Evolutionary conservation across 768 basidiomycete genomes (phyloP).

Genomic region (Hericium coralloides): DNA sequence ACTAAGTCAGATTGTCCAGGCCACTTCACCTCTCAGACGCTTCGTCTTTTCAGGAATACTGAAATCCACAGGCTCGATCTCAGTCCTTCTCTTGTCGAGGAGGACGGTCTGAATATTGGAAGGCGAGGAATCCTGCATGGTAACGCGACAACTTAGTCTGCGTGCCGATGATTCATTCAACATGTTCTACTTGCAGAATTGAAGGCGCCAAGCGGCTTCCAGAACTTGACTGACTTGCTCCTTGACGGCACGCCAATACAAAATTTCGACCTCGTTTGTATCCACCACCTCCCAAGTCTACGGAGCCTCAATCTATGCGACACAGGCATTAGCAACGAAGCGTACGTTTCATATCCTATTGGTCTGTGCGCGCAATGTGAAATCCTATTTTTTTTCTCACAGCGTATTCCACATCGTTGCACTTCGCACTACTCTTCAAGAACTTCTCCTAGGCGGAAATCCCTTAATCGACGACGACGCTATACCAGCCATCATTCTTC

Average conservation of each 20-base stretch:
- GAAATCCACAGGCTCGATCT: not conserved
- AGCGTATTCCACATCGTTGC: conserved; percentile 52
- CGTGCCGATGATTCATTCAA: not conserved
- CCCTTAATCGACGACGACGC: conserved; percentile 46
- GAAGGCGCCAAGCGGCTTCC: conserved; percentile 41
- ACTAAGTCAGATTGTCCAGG: not conserved
- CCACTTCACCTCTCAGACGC: not conserved
- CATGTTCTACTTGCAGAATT: conserved; percentile 31
- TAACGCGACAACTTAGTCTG: not conserved
- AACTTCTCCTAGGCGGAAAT: conserved; percentile 46
- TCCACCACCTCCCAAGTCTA: conserved; percentile 47
- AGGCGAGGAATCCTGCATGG: not conserved
- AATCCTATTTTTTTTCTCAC: not conserved
- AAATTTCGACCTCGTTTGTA: conserved; percentile 40
- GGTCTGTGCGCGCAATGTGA: not conserved
- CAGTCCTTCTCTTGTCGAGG: not conserved
- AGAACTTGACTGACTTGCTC: conserved; percentile 39
- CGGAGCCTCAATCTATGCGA: conserved; percentile 37
- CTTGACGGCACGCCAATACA: conserved; percentile 35
- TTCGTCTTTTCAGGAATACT: not conserved
- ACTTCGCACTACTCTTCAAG: conserved; percentile 42
- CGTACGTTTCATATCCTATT: conserved; percentile 25
- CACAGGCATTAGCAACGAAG: conserved; percentile 54
- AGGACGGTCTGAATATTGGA: not conserved
- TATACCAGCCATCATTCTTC: conserved; percentile 42